Base-by-base conservation (phyloP, 495 filamentous ascomycete species). In the Aspergillus hancockii region DNA sequence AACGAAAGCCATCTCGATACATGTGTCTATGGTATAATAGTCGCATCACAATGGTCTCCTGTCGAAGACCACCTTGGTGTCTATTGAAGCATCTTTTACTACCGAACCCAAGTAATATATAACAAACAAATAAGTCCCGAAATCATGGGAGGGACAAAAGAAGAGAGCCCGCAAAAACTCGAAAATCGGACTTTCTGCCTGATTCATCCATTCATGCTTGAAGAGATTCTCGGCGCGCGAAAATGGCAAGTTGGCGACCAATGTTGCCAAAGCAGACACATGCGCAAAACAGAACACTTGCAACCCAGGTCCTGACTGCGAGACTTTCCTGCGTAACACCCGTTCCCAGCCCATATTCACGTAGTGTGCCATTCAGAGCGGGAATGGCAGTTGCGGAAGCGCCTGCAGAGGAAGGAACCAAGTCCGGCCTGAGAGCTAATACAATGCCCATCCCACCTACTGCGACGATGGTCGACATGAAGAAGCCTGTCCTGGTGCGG, bases 241-340 rank as follows among this genome's bases (percentile, higher is more conserved):
- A 78, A 55, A 81, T 72, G 32, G 89, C 88, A 56, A 97, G 75
- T 70, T 91, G 80, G 61, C 94, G 79, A 9, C 94, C 94, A 65
- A 98, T 89, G 71, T 97, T 97, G 23, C 94, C 94, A 81, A 98
- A 97, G 73, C 92, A 97, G 28, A 98, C 87, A 61, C 90, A 91
- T 52, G 87, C 90, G 71, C 94, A 96, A 76, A 97, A 98, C 63
- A 98, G 69, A 32, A 97, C 92, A 69, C 90, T 95, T 28, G 91
- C 79, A 62, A 97, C 85, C 93, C 94, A 98, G 10, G 91, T 90
- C 30, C 83, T 83, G 36, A 88, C 87, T 13, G 90, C 93, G 22
- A 97, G 74, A 56, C 78, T 88, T 71, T 96, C 92, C 60, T 88
- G 85, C 43, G 82, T 88, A 8, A 90, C 76, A 3, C 86, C 65